phyloP scores from a whole-genome alignment of 257 asterid species.

The Pogostemon cablin region DNA sequence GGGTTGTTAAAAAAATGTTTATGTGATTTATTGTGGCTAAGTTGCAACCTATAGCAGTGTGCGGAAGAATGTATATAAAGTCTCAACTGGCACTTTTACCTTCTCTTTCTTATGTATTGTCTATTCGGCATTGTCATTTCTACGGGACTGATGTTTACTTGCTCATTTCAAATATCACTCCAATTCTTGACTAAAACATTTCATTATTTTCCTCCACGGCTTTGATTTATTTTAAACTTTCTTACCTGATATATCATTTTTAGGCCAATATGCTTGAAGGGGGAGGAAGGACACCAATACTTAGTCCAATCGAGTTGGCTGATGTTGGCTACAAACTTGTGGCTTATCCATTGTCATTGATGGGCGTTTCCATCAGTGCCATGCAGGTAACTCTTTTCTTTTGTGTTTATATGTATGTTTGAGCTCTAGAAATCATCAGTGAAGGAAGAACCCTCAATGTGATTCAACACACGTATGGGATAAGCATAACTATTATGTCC shows the following conservation, averaged over 20 bases:
- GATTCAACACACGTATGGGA: slow-evolving; percentile 6
- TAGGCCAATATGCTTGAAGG: slow-evolving; percentile 99
- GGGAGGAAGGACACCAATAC: slow-evolving; percentile 93
- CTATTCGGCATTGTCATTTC: slow-evolving; percentile 2
- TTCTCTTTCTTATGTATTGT: slow-evolving; percentile 18
- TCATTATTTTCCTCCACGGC: background rate
- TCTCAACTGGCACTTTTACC: slow-evolving; percentile 5
- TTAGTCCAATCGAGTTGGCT: slow-evolving; percentile 78
- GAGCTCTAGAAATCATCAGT: slow-evolving; percentile 17
- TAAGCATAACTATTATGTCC: background rate
- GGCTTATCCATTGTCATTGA: slow-evolving; percentile 85
- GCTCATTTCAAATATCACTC: slow-evolving; percentile 15
- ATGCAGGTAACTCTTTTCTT: slow-evolving; percentile 69
- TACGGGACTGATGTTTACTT: slow-evolving; percentile 18
- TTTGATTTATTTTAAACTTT: slow-evolving; percentile 27
- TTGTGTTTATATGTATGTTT: background rate
- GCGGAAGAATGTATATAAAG: no score
- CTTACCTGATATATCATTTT: slow-evolving; percentile 31
- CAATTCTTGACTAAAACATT: slow-evolving; percentile 1
- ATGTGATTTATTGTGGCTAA: no score
- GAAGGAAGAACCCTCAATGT: slow-evolving; percentile 19
- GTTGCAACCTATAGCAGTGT: no score
- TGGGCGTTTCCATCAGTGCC: slow-evolving; percentile 88
- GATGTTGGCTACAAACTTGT: slow-evolving; percentile 90
- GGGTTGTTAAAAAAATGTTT: no score